Base-by-base conservation (phyloP, 2,329 filamentous ascomycete genomes). In the Blumeria hordei region DNA sequence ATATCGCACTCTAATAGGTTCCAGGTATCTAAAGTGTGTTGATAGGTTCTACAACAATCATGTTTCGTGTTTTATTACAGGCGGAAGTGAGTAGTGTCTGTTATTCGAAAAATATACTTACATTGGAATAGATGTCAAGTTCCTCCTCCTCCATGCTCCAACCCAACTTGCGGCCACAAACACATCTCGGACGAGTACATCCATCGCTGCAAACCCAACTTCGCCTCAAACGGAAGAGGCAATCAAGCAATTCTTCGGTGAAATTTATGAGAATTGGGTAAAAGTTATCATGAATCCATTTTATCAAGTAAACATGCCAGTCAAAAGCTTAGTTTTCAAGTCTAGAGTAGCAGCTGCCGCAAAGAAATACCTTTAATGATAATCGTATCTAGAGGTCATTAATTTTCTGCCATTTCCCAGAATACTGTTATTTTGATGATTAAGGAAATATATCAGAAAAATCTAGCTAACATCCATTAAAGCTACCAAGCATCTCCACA, bases 261-360 rank as follows among this genome's bases (percentile, higher is more conserved):
- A 98, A 66, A 85, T 95, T 11, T 96, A 95, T 70, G 92, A 98
- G 70, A 87, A 81, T 61, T 98, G 90, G 82, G 78, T 94, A 60
- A 98, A 98, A 74, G 85, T 88, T 11, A 80, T 88, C 56, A 96
- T 98, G 92, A 96, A 80, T 65, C 92, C 92, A 0, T 98, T 98
- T 67, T 96, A 95, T 71, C 75, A 76, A 55, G 78, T 83, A 55
- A 90, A 94, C 60, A 84, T 84, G 74, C 81, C 85, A 62, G 81
- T 98, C 54, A 80, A 75, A 65, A 96, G 88, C 68, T 84, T 87
- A 0, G 77, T 95, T 1, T 98, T 98, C 67, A 76, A 85, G 60
- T 72, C 77, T 55, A 78, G 85, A 64, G 88, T 98, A 18, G 80
- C 79, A 1, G 86, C 86, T 1, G 90, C 90, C 0, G 92, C 88